Percentiles rank a stretch among this genome's conserved stretches.
Conservation (phyloP, 495 filamentous ascomycete species). For the Hypoxylon fuscum region DNA sequence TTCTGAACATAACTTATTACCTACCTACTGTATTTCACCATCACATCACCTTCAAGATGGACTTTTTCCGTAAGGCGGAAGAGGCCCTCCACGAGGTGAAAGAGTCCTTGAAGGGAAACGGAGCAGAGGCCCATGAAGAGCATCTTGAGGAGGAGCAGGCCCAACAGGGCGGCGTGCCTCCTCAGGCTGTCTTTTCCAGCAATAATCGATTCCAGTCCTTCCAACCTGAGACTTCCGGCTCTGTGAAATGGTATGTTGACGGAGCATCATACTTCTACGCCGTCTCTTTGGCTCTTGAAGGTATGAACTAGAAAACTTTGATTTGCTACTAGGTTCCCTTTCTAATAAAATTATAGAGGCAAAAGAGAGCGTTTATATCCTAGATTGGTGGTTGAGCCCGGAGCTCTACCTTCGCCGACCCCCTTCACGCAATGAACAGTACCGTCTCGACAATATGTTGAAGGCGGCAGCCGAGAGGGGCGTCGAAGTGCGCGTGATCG, state of each 20-base stretch:
- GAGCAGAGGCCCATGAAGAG: conserved; percentile 10
- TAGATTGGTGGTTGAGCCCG: conserved; percentile 94
- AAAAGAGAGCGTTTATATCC: conserved; percentile 85
- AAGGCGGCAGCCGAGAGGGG: conserved; percentile 86
- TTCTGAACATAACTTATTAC: background rate
- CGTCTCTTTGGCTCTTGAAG: conserved; percentile 82
- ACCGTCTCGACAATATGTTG: conserved; percentile 90
- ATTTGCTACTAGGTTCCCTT: background rate
- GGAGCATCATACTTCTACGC: conserved; percentile 93
- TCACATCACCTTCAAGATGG: conserved; percentile 37
- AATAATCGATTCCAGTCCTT: conserved; percentile 82
- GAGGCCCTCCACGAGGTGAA: conserved; percentile 46
- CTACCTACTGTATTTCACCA: too few relatives aligned
- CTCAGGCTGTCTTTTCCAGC: conserved; percentile 50
- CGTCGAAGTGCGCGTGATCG: conserved; percentile 87
- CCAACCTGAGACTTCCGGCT: conserved; percentile 85
- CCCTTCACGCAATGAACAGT: conserved; percentile 81
- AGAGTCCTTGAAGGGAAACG: conserved; percentile 34
- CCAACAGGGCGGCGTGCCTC: too few relatives aligned
- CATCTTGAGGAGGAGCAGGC: conserved; percentile 43
- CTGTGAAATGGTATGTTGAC: conserved; percentile 95
- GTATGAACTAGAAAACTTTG: conserved; percentile 26
- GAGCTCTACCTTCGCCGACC: conserved; percentile 91
- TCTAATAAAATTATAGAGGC: conserved; percentile 62
- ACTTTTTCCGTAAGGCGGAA: conserved; percentile 46